phyloP scores from a whole-genome alignment of 164 flowering plant genomes.

The Taxillus chinensis region DNA sequence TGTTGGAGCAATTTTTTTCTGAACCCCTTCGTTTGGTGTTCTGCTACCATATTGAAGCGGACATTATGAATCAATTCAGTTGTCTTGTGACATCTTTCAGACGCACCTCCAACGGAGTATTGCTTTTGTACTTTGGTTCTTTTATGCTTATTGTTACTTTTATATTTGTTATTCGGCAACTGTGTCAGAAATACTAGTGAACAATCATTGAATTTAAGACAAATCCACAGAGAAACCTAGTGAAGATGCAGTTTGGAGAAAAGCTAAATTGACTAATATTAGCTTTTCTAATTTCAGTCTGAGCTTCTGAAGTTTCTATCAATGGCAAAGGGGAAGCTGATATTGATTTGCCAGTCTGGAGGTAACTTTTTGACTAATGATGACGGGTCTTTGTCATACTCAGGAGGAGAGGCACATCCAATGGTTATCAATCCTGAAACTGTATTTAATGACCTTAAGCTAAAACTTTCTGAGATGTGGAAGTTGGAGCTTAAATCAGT shows the following conservation, averaged over 20 bases:
- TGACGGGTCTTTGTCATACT: conserved; percentile 58
- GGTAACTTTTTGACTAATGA: conserved; percentile 53
- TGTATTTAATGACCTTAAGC: conserved; percentile 45
- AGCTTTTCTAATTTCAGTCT: not conserved
- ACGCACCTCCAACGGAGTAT: not conserved
- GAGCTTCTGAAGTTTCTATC: conserved; percentile 1
- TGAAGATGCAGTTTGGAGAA: not conserved
- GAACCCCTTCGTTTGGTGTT: not conserved
- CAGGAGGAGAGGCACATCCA: conserved; percentile 78
- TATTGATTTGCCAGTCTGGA: conserved; percentile 58
- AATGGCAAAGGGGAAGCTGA: conserved; percentile 49
- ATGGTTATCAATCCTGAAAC: conserved; percentile 45
- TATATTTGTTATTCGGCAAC: not conserved
- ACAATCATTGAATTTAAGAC: not conserved
- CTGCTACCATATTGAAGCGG: not conserved
- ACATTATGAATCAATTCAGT: not conserved
- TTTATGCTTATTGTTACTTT: not conserved
- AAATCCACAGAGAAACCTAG: not conserved
- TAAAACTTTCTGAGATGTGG: conserved; percentile 54
- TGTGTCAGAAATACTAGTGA: not conserved
- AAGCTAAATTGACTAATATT: not conserved
- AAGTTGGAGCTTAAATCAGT: conserved; percentile 32
- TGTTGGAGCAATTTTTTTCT: not conserved
- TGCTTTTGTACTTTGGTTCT: not conserved
- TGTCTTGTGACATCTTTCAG: not conserved